Evolutionary conservation across 768 basidiomycete genomes (phyloP).

Genomic region (Mycena crocata): DNA sequence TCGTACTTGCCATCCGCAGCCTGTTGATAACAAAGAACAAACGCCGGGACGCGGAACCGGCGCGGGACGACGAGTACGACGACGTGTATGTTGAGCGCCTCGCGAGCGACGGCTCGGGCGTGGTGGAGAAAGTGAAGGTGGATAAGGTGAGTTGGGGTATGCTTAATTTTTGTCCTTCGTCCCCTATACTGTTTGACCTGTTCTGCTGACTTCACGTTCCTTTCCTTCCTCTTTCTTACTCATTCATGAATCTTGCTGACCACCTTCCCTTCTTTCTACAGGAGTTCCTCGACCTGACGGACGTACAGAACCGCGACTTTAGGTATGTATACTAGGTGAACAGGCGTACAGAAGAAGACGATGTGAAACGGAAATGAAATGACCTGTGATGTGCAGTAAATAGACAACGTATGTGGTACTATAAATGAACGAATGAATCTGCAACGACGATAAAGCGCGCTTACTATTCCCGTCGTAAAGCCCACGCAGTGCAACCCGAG

Average conservation of each 20-base stretch:
- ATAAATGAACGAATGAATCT: too few relatives aligned
- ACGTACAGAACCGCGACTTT: slow-evolving; percentile 77
- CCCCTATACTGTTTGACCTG: slow-evolving; percentile 12
- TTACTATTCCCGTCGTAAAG: too few relatives aligned
- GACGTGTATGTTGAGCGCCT: slow-evolving; percentile 69
- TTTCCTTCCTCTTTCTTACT: too few relatives aligned
- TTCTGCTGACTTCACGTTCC: too few relatives aligned
- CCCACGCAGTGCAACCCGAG: too few relatives aligned
- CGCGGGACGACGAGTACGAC: slow-evolving; percentile 62
- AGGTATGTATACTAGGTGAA: slow-evolving; percentile 62
- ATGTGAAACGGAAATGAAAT: too few relatives aligned
- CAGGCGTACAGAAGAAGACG: too few relatives aligned
- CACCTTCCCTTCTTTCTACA: too few relatives aligned
- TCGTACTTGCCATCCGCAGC: slow-evolving; percentile 61
- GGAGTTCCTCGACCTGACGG: slow-evolving; percentile 82
- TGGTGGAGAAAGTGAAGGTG: slow-evolving; percentile 64
- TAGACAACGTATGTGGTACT: too few relatives aligned
- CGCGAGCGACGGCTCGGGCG: slow-evolving; percentile 58
- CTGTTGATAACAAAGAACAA: slow-evolving; percentile 71
- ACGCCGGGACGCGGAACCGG: slow-evolving; percentile 67
- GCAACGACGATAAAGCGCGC: too few relatives aligned
- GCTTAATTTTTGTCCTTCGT: neutral
- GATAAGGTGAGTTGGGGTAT: slow-evolving; percentile 65
- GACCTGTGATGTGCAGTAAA: too few relatives aligned
- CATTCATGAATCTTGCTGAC: too few relatives aligned